A percentile compares a stretch with the other conserved stretches of the same genome.
Evolutionary conservation across 2,329 filamentous ascomycete species (phyloP).

Genomic region (Helotiales sp.): DNA sequence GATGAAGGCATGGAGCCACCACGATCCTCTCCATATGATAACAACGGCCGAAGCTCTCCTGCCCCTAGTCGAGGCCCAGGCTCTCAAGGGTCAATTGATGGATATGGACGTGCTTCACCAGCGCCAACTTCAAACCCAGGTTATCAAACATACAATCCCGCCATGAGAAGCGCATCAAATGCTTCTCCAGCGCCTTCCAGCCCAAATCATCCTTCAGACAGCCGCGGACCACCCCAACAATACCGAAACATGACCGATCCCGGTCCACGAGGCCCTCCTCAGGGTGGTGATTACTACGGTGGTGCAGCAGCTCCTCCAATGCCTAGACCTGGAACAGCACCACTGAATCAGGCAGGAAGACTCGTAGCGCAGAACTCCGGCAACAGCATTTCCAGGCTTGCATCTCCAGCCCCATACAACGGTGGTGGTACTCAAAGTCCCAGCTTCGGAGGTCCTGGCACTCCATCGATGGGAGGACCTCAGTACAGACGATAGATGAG

Average conservation of each 20-base stretch:
- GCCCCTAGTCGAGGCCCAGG: conserved; percentile 13
- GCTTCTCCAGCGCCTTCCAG: conserved; percentile 20
- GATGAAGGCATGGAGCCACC: conserved; percentile 22
- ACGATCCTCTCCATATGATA: conserved; percentile 11
- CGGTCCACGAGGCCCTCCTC: conserved; percentile 17
- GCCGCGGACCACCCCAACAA: conserved; percentile 13
- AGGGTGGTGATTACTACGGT: conserved; percentile 17
- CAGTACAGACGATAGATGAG: conserved; percentile 8
- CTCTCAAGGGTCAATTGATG: conserved; percentile 12
- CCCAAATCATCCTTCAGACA: conserved; percentile 12
- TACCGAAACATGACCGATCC: conserved; percentile 31
- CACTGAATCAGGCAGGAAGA: background rate
- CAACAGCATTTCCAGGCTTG: conserved; percentile 14
- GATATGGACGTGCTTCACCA: conserved; percentile 19
- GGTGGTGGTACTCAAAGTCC: conserved; percentile 12
- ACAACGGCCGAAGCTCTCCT: conserved; percentile 18
- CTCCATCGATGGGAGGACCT: background rate
- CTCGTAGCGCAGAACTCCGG: background rate
- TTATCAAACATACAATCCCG: conserved; percentile 27
- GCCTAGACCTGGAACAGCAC: conserved; percentile 19
- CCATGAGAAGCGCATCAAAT: conserved; percentile 19
- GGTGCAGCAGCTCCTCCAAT: conserved; percentile 16
- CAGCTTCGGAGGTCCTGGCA: conserved; percentile 6
- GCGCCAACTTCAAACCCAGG: conserved; percentile 13
- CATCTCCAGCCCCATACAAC: conserved; percentile 24